Conservation (phyloP, 2,329 filamentous ascomycete species). For the Pseudogymnoascus sp. region DNA sequence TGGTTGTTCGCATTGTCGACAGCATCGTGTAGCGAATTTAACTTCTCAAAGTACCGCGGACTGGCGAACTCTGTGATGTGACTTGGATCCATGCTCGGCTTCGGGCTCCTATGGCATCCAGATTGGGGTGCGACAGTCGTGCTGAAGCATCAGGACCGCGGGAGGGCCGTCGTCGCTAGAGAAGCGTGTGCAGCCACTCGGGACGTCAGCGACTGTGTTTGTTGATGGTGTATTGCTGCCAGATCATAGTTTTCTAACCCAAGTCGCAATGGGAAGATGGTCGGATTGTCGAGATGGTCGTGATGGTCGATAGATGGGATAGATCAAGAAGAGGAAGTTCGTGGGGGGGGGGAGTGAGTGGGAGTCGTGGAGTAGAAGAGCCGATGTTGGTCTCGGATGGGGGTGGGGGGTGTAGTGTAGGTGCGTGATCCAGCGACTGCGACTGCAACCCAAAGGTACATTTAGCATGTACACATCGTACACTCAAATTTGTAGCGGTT, state of each 20-base stretch:
- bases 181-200: not conserved
- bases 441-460: not conserved
- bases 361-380: slow-evolving; percentile 1
- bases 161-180: not conserved
- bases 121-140: slow-evolving; percentile 7
- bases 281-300: not conserved
- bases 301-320: not conserved
- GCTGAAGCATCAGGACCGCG: not conserved
- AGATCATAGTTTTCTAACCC: not conserved
- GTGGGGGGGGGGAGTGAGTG: not conserved
- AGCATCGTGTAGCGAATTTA: slow-evolving; percentile 46
- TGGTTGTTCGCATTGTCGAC: slow-evolving; percentile 35
- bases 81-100: slow-evolving; percentile 48
- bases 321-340: not conserved
- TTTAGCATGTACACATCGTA: not conserved
- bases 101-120: slow-evolving; percentile 26
- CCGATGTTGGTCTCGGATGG: not conserved
- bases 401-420: not conserved
- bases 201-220: not conserved
- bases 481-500: not conserved
- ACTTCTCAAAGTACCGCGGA: slow-evolving; percentile 55
- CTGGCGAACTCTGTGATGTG: slow-evolving; percentile 62
- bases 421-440: not conserved
- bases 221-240: not conserved
- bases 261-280: not conserved